A percentile compares a stretch with the other conserved stretches of the same genome.
Conservation (phyloP, 2,329 filamentous ascomycete genomes). For the Fusarium mangiferae region DNA sequence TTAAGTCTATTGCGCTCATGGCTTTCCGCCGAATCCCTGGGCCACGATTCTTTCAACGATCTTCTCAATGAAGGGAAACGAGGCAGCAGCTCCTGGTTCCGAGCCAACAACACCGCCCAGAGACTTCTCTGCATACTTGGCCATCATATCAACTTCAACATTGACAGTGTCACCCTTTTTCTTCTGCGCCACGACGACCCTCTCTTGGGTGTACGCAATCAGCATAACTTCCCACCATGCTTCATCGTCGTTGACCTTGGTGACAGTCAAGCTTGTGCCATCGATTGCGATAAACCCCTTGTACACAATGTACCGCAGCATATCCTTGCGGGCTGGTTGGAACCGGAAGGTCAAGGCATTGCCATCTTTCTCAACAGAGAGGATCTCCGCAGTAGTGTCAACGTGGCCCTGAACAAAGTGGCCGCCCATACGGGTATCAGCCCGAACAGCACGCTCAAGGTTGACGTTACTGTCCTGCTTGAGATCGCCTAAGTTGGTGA, state of each 20-base stretch:
- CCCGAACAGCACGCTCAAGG: conserved; percentile 91
- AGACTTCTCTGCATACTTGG: conserved; percentile 90
- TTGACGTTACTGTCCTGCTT: conserved; percentile 77
- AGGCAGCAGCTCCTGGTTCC: conserved; percentile 58
- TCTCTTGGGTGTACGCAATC: conserved; percentile 95
- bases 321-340: conserved; percentile 72
- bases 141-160: conserved; percentile 90
- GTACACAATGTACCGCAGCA: conserved; percentile 90
- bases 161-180: conserved; percentile 84
- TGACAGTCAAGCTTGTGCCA: conserved; percentile 93
- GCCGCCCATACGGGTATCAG: conserved; percentile 94
- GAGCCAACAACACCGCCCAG: conserved; percentile 76
- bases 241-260: conserved; percentile 80
- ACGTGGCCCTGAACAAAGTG: conserved; percentile 99
- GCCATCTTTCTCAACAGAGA: conserved; percentile 80
- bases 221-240: conserved; percentile 98
- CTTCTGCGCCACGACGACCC: conserved; percentile 85
- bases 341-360: conserved; percentile 92
- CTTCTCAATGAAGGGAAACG: conserved; percentile 72
- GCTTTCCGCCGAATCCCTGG: conserved; percentile 58
- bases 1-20: conserved; percentile 23
- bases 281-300: conserved; percentile 97
- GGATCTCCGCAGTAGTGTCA: conserved; percentile 84
- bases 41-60: conserved; percentile 81
- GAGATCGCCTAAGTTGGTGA: conserved; percentile 91